A percentile compares a stretch with the other conserved stretches of the same genome.
Evolutionary conservation across 352 stramenopile genomes (phyloP).

Genomic region (Phytophthora parvispora): DNA sequence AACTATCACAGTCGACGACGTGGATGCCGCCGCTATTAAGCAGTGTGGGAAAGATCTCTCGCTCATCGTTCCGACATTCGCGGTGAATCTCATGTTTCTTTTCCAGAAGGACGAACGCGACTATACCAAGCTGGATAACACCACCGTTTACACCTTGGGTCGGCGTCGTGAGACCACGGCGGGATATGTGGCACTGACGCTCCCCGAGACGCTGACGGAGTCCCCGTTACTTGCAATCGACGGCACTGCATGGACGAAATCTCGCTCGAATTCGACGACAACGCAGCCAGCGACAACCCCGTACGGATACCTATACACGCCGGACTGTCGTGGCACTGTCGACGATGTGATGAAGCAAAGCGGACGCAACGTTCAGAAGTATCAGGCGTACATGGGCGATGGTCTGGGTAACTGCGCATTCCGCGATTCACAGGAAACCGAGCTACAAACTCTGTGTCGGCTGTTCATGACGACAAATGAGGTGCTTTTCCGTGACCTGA

Average conservation of each 20-base stretch:
- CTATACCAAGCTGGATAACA: conserved; percentile 56
- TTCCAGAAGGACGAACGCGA: conserved; percentile 47
- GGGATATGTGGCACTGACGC: conserved; percentile 21
- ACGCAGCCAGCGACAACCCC: conserved; percentile 16
- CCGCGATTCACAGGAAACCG: conserved; percentile 51
- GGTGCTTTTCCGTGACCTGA: conserved; percentile 33
- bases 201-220: conserved; percentile 40
- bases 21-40: conserved; percentile 31
- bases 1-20: conserved; percentile 23
- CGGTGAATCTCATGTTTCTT: conserved; percentile 55
- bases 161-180: conserved; percentile 27
- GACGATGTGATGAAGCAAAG: conserved; percentile 33
- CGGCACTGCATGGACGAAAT: conserved; percentile 43
- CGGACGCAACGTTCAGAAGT: conserved; percentile 57
- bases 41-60: conserved; percentile 31
- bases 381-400: conserved; percentile 52
- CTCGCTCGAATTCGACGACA: background rate
- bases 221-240: conserved; percentile 44
- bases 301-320: conserved; percentile 51
- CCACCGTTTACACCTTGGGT: conserved; percentile 42
- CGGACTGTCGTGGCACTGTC: conserved; percentile 36
- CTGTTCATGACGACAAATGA: conserved; percentile 42
- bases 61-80: conserved; percentile 32
- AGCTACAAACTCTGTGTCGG: conserved; percentile 44
- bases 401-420: conserved; percentile 45